These are phyloP conservation scores for Ceratocystis harringtonii DNA, from an alignment of 2,329 filamentous ascomycete species.

Conservation along the genomic window DNA sequence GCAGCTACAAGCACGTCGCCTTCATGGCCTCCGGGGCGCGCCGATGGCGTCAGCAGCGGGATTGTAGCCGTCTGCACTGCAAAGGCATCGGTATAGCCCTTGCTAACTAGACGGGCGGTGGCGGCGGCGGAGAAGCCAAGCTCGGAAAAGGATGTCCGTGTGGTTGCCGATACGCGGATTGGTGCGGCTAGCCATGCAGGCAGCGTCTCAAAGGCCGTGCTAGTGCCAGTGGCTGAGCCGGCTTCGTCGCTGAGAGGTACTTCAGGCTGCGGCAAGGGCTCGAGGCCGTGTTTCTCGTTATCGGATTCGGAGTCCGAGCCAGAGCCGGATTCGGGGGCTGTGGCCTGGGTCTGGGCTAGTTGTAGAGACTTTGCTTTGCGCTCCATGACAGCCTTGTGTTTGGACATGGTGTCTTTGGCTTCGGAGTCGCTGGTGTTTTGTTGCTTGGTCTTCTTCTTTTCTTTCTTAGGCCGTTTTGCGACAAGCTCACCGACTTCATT, in stretches of 20 bases:
- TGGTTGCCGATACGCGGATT: slow-evolving; percentile 48
- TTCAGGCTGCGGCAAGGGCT: slow-evolving; percentile 67
- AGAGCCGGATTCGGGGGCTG: slow-evolving; percentile 20
- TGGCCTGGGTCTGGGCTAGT: slow-evolving; percentile 23
- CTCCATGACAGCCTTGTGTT: slow-evolving; percentile 21
- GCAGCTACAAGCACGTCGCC: slow-evolving; percentile 84
- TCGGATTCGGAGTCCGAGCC: slow-evolving; percentile 24
- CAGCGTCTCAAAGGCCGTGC: slow-evolving; percentile 53
- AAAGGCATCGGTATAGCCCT: slow-evolving; percentile 32
- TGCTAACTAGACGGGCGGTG: slow-evolving; percentile 47
- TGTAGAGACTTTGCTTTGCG: slow-evolving; percentile 24
- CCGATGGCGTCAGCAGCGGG: slow-evolving; percentile 58
- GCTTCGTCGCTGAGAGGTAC: slow-evolving; percentile 41
- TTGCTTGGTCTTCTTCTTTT: slow-evolving; percentile 24
- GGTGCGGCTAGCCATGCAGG: slow-evolving; percentile 70
- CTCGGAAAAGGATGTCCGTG: slow-evolving; percentile 43
- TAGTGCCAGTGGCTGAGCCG: slow-evolving; percentile 42
- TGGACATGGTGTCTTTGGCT: slow-evolving; percentile 11
- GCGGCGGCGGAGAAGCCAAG: slow-evolving; percentile 49
- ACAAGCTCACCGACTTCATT: slow-evolving; percentile 17
- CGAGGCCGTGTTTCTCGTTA: slow-evolving; percentile 51
- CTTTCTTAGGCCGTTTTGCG: slow-evolving; percentile 16
- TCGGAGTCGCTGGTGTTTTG: slow-evolving; percentile 8
- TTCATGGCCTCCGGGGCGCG: slow-evolving; percentile 34
- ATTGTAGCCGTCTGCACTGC: slow-evolving; percentile 41